phyloP scores from a whole-genome alignment of 768 basidiomycete species.

The Suillus weaverae region DNA sequence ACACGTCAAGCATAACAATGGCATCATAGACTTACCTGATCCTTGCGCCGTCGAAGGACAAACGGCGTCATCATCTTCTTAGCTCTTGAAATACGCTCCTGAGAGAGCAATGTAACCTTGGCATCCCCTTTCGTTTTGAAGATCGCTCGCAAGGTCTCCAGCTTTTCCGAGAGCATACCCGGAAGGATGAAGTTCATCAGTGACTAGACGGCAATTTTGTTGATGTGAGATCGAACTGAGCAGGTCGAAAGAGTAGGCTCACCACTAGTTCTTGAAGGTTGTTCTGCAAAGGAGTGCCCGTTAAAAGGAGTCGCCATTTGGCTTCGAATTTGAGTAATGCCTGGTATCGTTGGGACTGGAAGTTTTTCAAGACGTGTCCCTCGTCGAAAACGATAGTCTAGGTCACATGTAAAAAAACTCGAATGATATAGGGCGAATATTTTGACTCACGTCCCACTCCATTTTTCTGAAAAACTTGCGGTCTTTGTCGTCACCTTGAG shows the following conservation, averaged over 20 bases:
- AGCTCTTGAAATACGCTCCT: constrained; percentile 90
- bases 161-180: constrained; percentile 75
- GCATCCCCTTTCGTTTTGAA: constrained; percentile 98
- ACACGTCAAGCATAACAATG: background rate
- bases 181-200: constrained; percentile 98
- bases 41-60: constrained; percentile 94
- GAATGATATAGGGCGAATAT: background rate
- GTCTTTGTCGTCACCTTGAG: constrained; percentile 83
- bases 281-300: constrained; percentile 94
- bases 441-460: constrained; percentile 80
- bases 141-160: constrained; percentile 84
- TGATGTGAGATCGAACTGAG: constrained; percentile 6
- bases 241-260: constrained; percentile 28
- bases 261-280: constrained; percentile 89
- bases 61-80: constrained; percentile 99
- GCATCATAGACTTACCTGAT: constrained; percentile 58
- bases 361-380: constrained; percentile 96
- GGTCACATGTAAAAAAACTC: background rate
- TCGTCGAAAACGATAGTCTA: constrained; percentile 96
- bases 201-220: constrained; percentile 54
- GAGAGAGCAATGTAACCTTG: constrained; percentile 82
- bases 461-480: constrained; percentile 91
- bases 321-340: constrained; percentile 82
- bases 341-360: constrained; percentile 94
- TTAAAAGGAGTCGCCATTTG: constrained; percentile 88